Base-by-base conservation (phyloP, 2,329 filamentous ascomycete genomes). In the Fusarium sp. region DNA sequence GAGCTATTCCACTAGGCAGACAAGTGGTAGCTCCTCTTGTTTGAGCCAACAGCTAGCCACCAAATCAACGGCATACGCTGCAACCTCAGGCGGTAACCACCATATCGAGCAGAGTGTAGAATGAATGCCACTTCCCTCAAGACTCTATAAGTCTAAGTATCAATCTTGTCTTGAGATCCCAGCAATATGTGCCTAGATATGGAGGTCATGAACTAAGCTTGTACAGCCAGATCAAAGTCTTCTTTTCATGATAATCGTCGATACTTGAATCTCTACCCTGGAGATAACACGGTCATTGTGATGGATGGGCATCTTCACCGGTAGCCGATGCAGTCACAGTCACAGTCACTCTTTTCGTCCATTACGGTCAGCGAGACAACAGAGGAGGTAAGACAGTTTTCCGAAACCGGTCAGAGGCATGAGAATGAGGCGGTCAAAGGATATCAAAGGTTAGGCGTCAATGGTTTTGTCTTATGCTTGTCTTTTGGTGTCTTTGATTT, bases 391-490 rank as follows among this genome's bases (percentile, higher is more conserved):
- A 63, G 23, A 23, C 18, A 18, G 48, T 28, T 25, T 30, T 53
- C 67, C 67, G 67, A 47, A 48, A 48, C 49, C 67, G 57, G 67
- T 71, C 67, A 69, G 14, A 16, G 30, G 45, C 23, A 64, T 30
- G 34, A 37, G 34, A 7, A 21, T 32, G 43, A 71, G 46, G 67
- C 67, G 67, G 67, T 69, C 67, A 71, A 63, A 50, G 28, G 23
- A 40, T 41, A 51, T 59, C 49, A 64, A 68, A 40, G 28, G 50
- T 53, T 27, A 37, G 41, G 45, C 23, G 20, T 20, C 28, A 21
- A 43, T 25, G 45, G 49, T 48, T 59, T 32, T 43, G 23, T 18
- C 8, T 27, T n/a, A 50, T 63, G 46, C 48, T 42, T 62, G 63
- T 37, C 30, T 30, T 46, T 42, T 30, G 40, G 49, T 20, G 41